These are phyloP conservation scores for Solanum lycopersicoides DNA, from an alignment of 257 asterid species.

Conservation along the genomic window DNA sequence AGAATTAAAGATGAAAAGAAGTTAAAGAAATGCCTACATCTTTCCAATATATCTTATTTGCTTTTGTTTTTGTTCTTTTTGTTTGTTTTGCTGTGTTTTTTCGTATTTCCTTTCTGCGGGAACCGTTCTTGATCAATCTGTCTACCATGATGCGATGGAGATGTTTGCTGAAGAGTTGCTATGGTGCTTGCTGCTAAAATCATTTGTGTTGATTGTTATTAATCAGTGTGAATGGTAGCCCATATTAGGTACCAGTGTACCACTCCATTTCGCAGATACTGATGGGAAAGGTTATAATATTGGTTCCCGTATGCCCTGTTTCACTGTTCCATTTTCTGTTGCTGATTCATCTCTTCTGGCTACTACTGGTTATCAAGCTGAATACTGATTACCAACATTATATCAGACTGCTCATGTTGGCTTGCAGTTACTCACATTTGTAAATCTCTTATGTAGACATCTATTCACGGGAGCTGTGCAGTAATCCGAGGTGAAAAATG, in stretches of 20 bases:
- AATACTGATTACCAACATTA: not conserved
- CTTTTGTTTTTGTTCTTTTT: not conserved
- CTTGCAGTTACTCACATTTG: not conserved
- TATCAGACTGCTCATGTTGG: not conserved
- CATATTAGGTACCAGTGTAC: not conserved
- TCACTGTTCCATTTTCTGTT: not conserved
- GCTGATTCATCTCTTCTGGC: not conserved
- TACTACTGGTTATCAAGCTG: not conserved
- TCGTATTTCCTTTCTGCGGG: not conserved
- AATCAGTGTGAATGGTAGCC: not conserved
- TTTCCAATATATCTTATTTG: not conserved
- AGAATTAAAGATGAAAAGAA: not conserved
- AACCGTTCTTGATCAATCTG: not conserved
- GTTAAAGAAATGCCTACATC: not conserved
- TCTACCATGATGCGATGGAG: not conserved
- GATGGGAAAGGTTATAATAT: not conserved
- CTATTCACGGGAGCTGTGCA: conserved; percentile 96
- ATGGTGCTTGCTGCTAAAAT: not conserved
- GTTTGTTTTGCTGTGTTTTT: not conserved
- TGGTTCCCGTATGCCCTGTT: not conserved
- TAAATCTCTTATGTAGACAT: conserved; percentile 31
- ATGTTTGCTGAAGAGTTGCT: not conserved
- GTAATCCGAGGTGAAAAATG: conserved; percentile 86
- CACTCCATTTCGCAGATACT: not conserved
- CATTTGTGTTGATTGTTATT: not conserved